phyloP scores from a whole-genome alignment of 768 basidiomycete genomes.

The Antrodiella citrinella region DNA sequence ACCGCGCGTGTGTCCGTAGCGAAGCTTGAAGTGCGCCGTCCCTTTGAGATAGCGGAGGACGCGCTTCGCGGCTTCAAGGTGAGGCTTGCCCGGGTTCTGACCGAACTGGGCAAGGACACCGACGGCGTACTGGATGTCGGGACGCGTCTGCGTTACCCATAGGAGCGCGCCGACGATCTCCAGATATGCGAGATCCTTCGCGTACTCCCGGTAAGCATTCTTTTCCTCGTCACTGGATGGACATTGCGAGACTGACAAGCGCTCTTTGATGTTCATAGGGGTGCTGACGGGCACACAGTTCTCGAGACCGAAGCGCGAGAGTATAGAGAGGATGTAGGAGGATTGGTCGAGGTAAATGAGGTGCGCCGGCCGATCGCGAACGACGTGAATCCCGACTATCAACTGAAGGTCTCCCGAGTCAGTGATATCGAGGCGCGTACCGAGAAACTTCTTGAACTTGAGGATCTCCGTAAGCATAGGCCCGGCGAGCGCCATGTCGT shows the following conservation, averaged over 20 bases:
- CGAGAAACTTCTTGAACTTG: too few relatives aligned
- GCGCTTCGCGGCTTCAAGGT: constrained; percentile 15
- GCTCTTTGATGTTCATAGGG: constrained; percentile 11
- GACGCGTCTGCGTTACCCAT: constrained; percentile 5
- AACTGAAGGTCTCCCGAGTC: constrained; percentile 26
- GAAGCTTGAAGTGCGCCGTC: constrained; percentile 8
- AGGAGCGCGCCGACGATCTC: not conserved
- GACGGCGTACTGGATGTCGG: constrained; percentile 24
- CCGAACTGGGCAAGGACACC: constrained; percentile 16
- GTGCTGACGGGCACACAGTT: constrained; percentile 8
- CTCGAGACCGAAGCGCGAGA: constrained; percentile 9
- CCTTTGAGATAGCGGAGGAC: constrained; percentile 20
- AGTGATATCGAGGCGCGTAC: too few relatives aligned
- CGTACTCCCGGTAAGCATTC: not conserved
- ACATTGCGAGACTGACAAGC: constrained; percentile 2
- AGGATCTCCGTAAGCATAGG: too few relatives aligned
- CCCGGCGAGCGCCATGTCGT: too few relatives aligned
- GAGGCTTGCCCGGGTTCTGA: constrained; percentile 7
- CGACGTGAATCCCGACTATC: constrained; percentile 30
- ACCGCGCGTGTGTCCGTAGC: constrained; percentile 5
- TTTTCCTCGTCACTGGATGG: not conserved
- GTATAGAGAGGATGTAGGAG: constrained; percentile 11
- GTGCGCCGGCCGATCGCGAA: constrained; percentile 15
- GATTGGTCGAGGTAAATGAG: constrained; percentile 14
- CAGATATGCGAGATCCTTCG: not conserved